These are phyloP conservation scores for Fusarium sp. DNA, from an alignment of 2,329 filamentous ascomycete species.

Conservation along the genomic window DNA sequence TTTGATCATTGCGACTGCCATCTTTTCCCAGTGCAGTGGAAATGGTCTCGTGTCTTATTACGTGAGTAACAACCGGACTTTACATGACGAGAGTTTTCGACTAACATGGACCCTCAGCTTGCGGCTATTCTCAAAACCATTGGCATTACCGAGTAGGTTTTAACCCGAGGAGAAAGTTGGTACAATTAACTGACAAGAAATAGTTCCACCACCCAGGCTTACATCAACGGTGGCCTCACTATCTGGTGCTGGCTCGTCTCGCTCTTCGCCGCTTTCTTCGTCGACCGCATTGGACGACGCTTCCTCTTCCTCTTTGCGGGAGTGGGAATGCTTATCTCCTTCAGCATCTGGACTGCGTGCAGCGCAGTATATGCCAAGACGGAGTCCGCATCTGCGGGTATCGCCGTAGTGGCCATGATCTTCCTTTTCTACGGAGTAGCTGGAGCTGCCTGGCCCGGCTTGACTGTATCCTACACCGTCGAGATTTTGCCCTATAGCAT, in stretches of 20 bases:
- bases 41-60: conserved; percentile 47
- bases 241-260: conserved; percentile 47
- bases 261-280: conserved; percentile 44
- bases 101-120: conserved; percentile 9
- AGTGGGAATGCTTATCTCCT: conserved; percentile 45
- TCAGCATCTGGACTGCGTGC: conserved; percentile 44
- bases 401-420: conserved; percentile 47
- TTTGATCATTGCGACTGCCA: conserved; percentile 41
- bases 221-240: conserved; percentile 46
- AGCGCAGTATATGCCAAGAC: conserved; percentile 46
- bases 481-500: conserved; percentile 47
- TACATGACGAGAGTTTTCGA: no score
- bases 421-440: conserved; percentile 47
- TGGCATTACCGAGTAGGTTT: conserved; percentile 43
- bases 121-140: conserved; percentile 42
- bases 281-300: conserved; percentile 43
- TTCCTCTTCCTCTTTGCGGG: conserved; percentile 44
- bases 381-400: conserved; percentile 31
- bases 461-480: conserved; percentile 45
- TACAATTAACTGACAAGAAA: neutral
- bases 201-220: conserved; percentile 41
- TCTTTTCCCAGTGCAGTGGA: conserved; percentile 45
- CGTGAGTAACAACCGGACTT: conserved; percentile 4
- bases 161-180: fast-evolving
- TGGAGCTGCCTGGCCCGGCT: conserved; percentile 43